Percentiles rank a stretch among this genome's conserved stretches.
These are phyloP conservation scores for Diaporthe australafricana DNA, from an alignment of 2,329 filamentous ascomycete genomes.

Conservation along the genomic window DNA sequence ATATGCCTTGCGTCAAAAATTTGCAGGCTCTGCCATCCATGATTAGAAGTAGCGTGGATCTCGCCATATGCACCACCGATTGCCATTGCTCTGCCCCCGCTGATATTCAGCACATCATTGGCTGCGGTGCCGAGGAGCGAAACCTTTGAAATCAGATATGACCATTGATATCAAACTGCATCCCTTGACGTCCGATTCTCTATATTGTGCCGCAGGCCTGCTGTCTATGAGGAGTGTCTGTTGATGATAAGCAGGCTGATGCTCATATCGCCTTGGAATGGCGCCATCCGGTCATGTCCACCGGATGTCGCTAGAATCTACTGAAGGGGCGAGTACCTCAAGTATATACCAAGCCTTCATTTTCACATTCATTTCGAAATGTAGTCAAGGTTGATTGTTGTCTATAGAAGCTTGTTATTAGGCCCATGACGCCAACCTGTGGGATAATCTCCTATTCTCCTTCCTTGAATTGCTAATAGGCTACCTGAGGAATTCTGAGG, in stretches of 20 bases:
- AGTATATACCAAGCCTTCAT: background rate
- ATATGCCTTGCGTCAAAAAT: background rate
- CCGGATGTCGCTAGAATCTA: background rate
- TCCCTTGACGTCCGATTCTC: background rate
- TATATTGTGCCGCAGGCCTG: background rate
- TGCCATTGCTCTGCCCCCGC: conserved; percentile 12
- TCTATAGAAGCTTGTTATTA: background rate
- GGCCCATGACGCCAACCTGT: background rate
- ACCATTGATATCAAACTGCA: background rate
- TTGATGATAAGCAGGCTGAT: conserved; percentile 21
- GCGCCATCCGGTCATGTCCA: conserved; percentile 2
- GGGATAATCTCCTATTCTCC: too few relatives aligned
- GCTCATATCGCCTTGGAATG: conserved; percentile 6
- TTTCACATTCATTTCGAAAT: background rate
- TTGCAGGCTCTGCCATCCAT: background rate
- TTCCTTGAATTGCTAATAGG: too few relatives aligned
- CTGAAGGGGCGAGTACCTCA: too few relatives aligned
- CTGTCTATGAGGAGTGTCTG: background rate
- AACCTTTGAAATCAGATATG: background rate
- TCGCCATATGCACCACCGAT: conserved; percentile 35
- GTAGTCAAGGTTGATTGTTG: background rate
- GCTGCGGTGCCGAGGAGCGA: background rate
- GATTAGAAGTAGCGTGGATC: conserved; percentile 23
- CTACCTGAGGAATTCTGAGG: background rate
- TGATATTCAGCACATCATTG: background rate